These are phyloP conservation scores for Whalleya microplaca DNA, from an alignment of 2,329 filamentous ascomycete genomes.

Conservation along the genomic window DNA sequence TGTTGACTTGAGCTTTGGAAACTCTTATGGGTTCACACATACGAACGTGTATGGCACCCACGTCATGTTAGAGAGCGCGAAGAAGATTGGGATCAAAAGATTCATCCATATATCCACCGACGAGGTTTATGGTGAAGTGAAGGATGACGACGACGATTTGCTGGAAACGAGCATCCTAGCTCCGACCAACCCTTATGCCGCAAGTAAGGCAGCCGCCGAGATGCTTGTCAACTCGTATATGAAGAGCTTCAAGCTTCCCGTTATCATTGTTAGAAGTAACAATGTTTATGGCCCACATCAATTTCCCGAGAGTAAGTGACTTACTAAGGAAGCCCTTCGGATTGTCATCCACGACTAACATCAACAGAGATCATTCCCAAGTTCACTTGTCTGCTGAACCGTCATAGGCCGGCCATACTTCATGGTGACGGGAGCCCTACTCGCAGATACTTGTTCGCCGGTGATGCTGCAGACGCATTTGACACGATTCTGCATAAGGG, in stretches of 20 bases:
- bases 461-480: conserved; percentile 79
- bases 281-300: conserved; percentile 87
- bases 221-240: conserved; percentile 88
- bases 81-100: conserved; percentile 69
- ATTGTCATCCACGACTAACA: conserved; percentile 8
- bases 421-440: conserved; percentile 79
- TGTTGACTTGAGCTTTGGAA: conserved; percentile 81
- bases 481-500: conserved; percentile 84
- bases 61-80: conserved; percentile 76
- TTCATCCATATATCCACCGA: conserved; percentile 87
- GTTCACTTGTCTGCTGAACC: conserved; percentile 73
- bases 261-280: conserved; percentile 80
- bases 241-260: conserved; percentile 79
- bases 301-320: conserved; percentile 74
- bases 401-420: conserved; percentile 68
- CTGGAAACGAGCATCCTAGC: conserved; percentile 74
- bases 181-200: conserved; percentile 82
- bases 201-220: conserved; percentile 80
- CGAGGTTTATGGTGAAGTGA: conserved; percentile 83
- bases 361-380: conserved; percentile 80
- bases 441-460: conserved; percentile 76
- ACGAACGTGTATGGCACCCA: conserved; percentile 87
- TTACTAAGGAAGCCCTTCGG: not conserved
- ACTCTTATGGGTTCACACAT: conserved; percentile 79
- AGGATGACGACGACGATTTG: conserved; percentile 71